Conservation (phyloP, 1,284 basidiomycete species). For the Irpex lacteus region DNA sequence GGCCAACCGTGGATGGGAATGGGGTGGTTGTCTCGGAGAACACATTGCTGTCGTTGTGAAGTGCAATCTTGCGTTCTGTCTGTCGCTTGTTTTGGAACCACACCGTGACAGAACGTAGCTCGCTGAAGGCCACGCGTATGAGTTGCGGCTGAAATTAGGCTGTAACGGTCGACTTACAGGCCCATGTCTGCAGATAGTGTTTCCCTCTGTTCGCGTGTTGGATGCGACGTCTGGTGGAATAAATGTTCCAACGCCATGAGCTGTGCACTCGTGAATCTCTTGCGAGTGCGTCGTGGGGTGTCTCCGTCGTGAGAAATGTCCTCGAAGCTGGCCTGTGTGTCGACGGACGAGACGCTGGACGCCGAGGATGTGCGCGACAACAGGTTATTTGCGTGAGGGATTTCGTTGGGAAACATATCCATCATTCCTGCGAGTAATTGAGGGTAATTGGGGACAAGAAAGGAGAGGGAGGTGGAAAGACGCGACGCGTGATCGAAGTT, state of each 20-base stretch:
- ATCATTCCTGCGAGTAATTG: neutral
- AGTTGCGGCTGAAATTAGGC: slow-evolving; percentile 1
- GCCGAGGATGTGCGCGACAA: slow-evolving; percentile 28
- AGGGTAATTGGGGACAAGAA: slow-evolving; percentile 1
- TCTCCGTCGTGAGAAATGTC: slow-evolving; percentile 17
- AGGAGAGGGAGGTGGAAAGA: slow-evolving; percentile 5
- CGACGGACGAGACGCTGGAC: slow-evolving; percentile 25
- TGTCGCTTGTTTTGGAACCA: slow-evolving; percentile 85
- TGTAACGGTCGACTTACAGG: slow-evolving; percentile 47
- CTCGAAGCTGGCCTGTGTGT: slow-evolving; percentile 13
- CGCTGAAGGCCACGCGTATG: slow-evolving; percentile 38
- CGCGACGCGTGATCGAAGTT: slow-evolving; percentile 2
- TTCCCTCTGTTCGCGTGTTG: slow-evolving; percentile 69
- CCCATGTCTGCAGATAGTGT: slow-evolving; percentile 52
- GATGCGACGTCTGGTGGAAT: slow-evolving; percentile 67
- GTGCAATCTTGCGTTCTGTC: slow-evolving; percentile 63
- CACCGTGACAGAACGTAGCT: slow-evolving; percentile 73
- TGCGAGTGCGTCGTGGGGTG: slow-evolving; percentile 50
- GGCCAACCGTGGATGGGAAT: slow-evolving; percentile 27
- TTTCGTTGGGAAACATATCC: neutral
- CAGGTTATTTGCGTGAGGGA: slow-evolving; percentile 10
- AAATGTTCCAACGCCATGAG: slow-evolving; percentile 71
- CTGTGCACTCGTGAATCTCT: slow-evolving; percentile 65
- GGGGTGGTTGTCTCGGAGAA: slow-evolving; percentile 25
- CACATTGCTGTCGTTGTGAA: slow-evolving; percentile 29